Conservation (phyloP, 345 rosid genomes). For the Lepidium africanum region DNA sequence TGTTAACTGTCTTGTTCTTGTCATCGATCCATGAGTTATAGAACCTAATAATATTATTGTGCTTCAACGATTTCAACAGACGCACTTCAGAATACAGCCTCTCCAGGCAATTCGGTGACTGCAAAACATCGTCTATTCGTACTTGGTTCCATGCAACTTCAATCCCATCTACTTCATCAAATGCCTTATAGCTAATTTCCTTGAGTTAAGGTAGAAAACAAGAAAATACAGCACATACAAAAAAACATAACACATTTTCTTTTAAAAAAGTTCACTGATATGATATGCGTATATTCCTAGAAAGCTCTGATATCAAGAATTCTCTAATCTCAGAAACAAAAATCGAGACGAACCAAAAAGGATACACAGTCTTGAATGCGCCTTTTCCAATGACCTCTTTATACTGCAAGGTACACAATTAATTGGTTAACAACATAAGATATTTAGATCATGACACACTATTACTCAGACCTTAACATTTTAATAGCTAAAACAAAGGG, state of each 20-base stretch:
- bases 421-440: neutral
- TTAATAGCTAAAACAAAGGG: neutral
- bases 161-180: conserved; percentile 88
- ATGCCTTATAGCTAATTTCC: conserved; percentile 71
- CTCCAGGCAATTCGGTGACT: conserved; percentile 79
- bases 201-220: conserved; percentile 27
- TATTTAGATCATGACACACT: neutral
- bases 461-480: neutral
- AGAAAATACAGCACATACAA: conserved; percentile 1
- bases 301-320: neutral
- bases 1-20: conserved; percentile 80
- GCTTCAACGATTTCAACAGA: conserved; percentile 77
- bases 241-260: neutral
- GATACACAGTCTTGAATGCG: conserved; percentile 83
- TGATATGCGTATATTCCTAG: neutral
- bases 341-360: conserved; percentile 6
- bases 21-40: conserved; percentile 95
- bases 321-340: neutral
- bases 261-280: neutral
- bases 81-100: conserved; percentile 91
- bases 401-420: conserved; percentile 39
- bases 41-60: conserved; percentile 66
- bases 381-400: conserved; percentile 68
- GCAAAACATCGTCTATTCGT: conserved; percentile 78
- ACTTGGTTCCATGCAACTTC: conserved; percentile 99